Evolutionary conservation across 306 rosid genomes (phyloP), one percentile per base, ranked within the genome.

Genomic region (Psophocarpus tetragonolobus): DNA sequence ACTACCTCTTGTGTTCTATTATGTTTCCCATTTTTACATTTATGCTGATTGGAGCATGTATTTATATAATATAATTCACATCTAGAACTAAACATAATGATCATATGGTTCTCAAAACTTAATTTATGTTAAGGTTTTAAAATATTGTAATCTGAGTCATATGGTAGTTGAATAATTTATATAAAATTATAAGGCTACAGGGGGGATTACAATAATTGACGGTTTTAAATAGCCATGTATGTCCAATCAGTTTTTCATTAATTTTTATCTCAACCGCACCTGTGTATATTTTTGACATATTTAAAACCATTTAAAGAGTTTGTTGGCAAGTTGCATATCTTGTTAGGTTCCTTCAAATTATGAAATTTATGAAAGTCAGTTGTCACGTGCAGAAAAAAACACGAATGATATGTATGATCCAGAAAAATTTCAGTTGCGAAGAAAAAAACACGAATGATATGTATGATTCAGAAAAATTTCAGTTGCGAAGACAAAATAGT

Each of bases 381-480:
- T 26, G 35, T 38, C 81, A 53, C 67, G n/a, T 53, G 81, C 75
- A 38, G 35, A 65, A 32, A 64, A 65, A 32, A 64, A 50, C 38
- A 35, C 1, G 20, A 23, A 7, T 54, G n/a, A n/a, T n/a, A n/a
- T n/a, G n/a, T n/a, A n/a, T n/a, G n/a, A n/a, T n/a, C n/a, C n/a
- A n/a, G n/a, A n/a, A n/a, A n/a, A n/a, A n/a, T n/a, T n/a, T 66
- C 56, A 20, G 66, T n/a, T 26, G 35, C 26, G 81, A 68, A 38
- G 35, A 65, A 32, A 64, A 65, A 32, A 64, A 50, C 38, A 35
- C 1, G 20, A 23, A 7, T 54, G n/a, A n/a, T n/a, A n/a, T n/a
- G n/a, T n/a, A n/a, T n/a, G n/a, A n/a, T n/a, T n/a, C n/a, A n/a
- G n/a, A n/a, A n/a, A n/a, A n/a, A n/a, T n/a, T n/a, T 66, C 56